A percentile compares a stretch with the other conserved stretches of the same genome.
phyloP scores from a whole-genome alignment of 1,284 basidiomycete species.

The Puccinia coronata region DNA sequence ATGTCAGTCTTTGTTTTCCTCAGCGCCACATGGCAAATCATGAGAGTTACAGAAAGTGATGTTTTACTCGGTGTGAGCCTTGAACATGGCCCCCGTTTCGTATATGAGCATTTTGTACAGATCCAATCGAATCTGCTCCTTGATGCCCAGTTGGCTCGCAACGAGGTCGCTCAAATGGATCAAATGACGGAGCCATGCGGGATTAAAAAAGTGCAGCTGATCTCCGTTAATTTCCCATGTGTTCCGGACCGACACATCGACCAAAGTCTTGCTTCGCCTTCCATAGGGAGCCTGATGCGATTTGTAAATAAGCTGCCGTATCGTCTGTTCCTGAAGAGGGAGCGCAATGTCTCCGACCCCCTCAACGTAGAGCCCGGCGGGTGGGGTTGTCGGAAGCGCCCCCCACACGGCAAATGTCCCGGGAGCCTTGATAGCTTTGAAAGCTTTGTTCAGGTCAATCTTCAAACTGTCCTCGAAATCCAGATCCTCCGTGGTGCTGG shows the following conservation, averaged over 20 bases:
- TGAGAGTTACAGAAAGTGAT: background rate
- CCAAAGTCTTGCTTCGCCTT: background rate
- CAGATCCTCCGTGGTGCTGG: no score
- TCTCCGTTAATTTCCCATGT: conserved; percentile 8
- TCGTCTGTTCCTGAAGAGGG: background rate
- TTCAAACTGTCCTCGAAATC: background rate
- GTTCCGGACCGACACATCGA: background rate
- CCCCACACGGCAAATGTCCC: conserved; percentile 10
- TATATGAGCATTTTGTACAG: conserved; percentile 1
- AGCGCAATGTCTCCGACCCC: background rate
- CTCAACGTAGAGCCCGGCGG: conserved; percentile 8
- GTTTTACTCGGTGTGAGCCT: background rate
- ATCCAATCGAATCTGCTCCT: background rate
- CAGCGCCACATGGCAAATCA: background rate
- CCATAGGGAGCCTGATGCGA: conserved; percentile 11
- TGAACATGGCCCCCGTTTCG: conserved; percentile 8
- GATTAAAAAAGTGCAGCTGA: conserved; percentile 10
- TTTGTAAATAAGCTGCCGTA: background rate
- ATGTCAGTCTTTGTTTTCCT: background rate
- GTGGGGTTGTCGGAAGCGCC: conserved; percentile 6
- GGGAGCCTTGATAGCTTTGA: background rate
- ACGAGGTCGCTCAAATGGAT: background rate
- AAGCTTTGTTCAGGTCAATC: background rate
- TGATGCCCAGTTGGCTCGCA: background rate
- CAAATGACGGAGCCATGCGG: background rate